phyloP scores from a whole-genome alignment of 2,329 filamentous ascomycete species.

The Pyricularia sp. region DNA sequence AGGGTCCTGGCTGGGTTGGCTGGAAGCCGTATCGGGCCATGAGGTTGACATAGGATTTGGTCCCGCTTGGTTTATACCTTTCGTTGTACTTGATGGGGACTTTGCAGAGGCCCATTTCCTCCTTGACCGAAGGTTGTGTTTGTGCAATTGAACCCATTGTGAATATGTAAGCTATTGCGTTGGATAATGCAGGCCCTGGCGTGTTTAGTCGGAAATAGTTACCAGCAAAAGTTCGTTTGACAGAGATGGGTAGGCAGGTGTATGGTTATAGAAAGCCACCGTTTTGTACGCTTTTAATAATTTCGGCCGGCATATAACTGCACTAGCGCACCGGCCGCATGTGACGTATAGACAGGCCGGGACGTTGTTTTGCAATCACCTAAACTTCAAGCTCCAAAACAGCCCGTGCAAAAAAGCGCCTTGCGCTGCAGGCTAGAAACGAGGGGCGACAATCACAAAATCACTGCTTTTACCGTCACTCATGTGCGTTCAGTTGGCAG shows the following conservation, averaged over 20 bases:
- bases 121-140: slow-evolving; percentile 23
- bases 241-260: not conserved
- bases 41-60: slow-evolving; percentile 53
- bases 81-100: slow-evolving; percentile 45
- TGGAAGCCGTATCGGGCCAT: slow-evolving; percentile 43
- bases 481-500: not conserved
- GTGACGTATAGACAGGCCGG: not conserved
- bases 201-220: not conserved
- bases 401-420: not conserved
- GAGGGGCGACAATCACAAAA: not conserved
- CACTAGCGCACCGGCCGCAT: not conserved
- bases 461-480: not conserved
- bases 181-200: not conserved
- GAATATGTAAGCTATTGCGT: not conserved
- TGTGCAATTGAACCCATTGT: not conserved
- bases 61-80: slow-evolving; percentile 48
- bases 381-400: not conserved
- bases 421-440: not conserved
- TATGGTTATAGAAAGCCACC: not conserved
- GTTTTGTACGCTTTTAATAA: not conserved
- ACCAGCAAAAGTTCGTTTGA: not conserved
- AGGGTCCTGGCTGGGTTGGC: slow-evolving; percentile 41
- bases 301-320: not conserved
- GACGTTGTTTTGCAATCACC: not conserved
- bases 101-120: slow-evolving; percentile 29